Evolutionary conservation across 75 land plant species (phyloP).

Genomic region (Selaginella moellendorffii): DNA sequence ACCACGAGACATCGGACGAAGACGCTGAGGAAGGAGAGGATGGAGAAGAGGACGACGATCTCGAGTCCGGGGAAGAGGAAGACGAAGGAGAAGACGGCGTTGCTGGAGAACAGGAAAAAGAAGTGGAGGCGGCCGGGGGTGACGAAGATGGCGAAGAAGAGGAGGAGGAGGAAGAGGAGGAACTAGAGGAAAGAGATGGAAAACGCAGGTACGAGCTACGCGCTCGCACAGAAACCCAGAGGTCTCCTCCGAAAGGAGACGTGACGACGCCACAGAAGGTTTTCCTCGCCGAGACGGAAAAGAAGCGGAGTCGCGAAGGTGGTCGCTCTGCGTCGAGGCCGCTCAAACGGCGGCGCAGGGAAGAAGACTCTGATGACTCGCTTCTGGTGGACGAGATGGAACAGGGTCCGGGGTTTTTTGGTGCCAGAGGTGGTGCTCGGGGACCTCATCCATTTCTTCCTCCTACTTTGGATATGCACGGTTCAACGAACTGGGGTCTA

Average conservation of each 20-base stretch:
- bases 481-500: slow-evolving; percentile 66
- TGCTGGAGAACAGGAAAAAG: slow-evolving; percentile 36
- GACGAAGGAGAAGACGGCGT: slow-evolving; percentile 11
- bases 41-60: slow-evolving; percentile 27
- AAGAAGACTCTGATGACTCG: slow-evolving; percentile 95
- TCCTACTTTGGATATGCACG: slow-evolving; percentile 68
- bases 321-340: slow-evolving; percentile 60
- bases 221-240: slow-evolving; percentile 69
- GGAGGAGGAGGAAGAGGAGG: slow-evolving; percentile 75
- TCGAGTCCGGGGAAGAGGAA: neutral
- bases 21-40: slow-evolving; percentile 50
- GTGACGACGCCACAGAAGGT: slow-evolving; percentile 22
- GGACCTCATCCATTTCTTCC: slow-evolving; percentile 60
- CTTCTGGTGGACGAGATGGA: slow-evolving; percentile 94
- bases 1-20: slow-evolving; percentile 31
- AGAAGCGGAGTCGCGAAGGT: slow-evolving; percentile 52
- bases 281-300: slow-evolving; percentile 39
- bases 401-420: slow-evolving; percentile 50
- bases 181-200: slow-evolving; percentile 75
- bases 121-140: slow-evolving; percentile 46
- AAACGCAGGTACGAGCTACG: slow-evolving; percentile 82
- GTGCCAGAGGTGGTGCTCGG: slow-evolving; percentile 51
- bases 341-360: slow-evolving; percentile 64
- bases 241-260: slow-evolving; percentile 56
- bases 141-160: slow-evolving; percentile 41